Evolutionary conservation across 805 yeast genomes (phyloP).

Genomic region (Suhomyces sp.): DNA sequence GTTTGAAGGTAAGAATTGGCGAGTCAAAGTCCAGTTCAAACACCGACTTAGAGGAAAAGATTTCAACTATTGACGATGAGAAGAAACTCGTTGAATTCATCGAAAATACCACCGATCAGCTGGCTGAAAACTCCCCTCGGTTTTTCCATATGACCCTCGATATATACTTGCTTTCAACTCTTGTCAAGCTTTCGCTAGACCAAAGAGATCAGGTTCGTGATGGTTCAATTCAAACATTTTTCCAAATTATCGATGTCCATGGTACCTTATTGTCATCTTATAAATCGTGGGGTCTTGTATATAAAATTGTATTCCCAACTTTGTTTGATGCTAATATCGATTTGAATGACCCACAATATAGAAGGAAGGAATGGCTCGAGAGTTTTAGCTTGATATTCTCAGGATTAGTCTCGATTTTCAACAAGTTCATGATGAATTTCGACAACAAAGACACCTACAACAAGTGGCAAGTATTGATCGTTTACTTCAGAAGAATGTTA

Average conservation of each 20-base stretch:
- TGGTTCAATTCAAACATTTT: conserved; percentile 86
- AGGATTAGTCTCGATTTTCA: conserved; percentile 64
- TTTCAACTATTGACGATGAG: neutral
- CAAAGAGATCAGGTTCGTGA: conserved; percentile 77
- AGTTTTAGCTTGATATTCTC: conserved; percentile 58
- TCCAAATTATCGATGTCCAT: conserved; percentile 50
- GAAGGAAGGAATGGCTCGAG: conserved; percentile 52
- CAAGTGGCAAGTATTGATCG: conserved; percentile 59
- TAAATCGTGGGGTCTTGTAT: conserved; percentile 63
- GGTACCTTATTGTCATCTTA: conserved; percentile 13
- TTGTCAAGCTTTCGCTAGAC: conserved; percentile 65
- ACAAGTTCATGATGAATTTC: conserved; percentile 47
- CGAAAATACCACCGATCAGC: conserved; percentile 12
- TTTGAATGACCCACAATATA: conserved; percentile 19
- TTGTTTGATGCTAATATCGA: conserved; percentile 33
- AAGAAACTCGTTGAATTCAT: conserved; percentile 2
- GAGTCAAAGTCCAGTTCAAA: neutral
- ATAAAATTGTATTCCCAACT: conserved; percentile 56
- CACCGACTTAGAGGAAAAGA: neutral
- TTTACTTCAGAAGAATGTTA: conserved; percentile 43
- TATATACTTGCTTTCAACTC: conserved; percentile 51
- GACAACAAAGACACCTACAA: conserved; percentile 13
- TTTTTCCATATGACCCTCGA: conserved; percentile 43
- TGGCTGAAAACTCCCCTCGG: conserved; percentile 18
- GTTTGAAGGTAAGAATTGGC: conserved; percentile 30